Conservation (phyloP, 805 yeast genomes). For the Saccharomycopsis capsularis region DNA sequence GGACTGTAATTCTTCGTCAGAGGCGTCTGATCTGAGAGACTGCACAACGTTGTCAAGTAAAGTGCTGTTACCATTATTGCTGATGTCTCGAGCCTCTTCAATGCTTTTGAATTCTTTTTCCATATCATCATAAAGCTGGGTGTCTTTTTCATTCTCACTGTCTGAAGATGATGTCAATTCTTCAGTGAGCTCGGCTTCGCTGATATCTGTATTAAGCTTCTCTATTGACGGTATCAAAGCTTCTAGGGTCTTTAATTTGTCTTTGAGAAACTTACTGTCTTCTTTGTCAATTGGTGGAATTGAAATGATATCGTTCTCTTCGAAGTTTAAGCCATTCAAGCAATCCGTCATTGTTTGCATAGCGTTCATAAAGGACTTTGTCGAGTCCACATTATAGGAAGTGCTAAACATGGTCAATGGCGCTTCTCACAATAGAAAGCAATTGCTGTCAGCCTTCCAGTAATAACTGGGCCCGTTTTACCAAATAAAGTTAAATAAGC, state of each 20-base stretch:
- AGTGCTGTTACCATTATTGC: constrained; percentile 10
- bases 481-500: too few relatives aligned
- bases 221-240: constrained; percentile 23
- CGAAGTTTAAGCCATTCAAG: constrained; percentile 30
- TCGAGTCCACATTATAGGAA: constrained; percentile 51
- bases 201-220: not conserved
- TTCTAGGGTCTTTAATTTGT: constrained; percentile 35
- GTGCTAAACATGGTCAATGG: constrained; percentile 22
- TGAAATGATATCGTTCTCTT: constrained; percentile 27
- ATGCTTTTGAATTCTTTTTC: constrained; percentile 1
- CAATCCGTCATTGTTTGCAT: constrained; percentile 63
- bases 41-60: constrained; percentile 29
- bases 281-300: constrained; percentile 29
- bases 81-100: not conserved
- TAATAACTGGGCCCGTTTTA: too few relatives aligned
- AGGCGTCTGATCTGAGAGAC: constrained; percentile 29
- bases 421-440: not conserved
- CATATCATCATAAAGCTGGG: constrained; percentile 1
- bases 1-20: constrained; percentile 58
- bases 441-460: not conserved
- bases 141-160: constrained; percentile 3
- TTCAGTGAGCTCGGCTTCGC: constrained; percentile 1
- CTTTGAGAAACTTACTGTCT: constrained; percentile 31
- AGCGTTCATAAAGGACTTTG: constrained; percentile 72
- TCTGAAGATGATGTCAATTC: not conserved